Evolutionary conservation across 139 green algal genomes (phyloP).

Genomic region (Desmodesmus armatus): DNA sequence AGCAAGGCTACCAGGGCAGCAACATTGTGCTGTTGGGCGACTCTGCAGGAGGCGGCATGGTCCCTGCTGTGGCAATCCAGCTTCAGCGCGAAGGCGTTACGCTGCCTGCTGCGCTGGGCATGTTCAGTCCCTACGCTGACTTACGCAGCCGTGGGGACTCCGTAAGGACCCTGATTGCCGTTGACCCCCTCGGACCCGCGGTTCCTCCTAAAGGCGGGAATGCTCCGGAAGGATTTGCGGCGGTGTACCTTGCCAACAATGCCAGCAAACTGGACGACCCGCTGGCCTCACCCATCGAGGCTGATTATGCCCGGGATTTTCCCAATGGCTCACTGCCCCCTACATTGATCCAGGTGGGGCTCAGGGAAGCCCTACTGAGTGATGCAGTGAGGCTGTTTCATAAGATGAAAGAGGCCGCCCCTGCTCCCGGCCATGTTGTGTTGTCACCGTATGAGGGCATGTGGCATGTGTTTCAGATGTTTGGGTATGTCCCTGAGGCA

Average conservation of each 20-base stretch:
- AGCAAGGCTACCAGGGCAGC: not conserved
- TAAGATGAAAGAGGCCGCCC: not conserved
- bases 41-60: slow-evolving; percentile 26
- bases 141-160: not conserved
- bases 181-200: not conserved
- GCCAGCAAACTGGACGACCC: not conserved
- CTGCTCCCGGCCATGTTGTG: not conserved
- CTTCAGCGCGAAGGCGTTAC: not conserved
- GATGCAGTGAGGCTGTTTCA: slow-evolving; percentile 5
- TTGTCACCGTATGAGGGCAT: slow-evolving; percentile 20
- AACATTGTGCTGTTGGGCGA: slow-evolving; percentile 18
- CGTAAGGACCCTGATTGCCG: not conserved
- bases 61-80: not conserved
- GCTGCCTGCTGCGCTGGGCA: not conserved
- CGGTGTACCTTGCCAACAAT: not conserved
- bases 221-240: not conserved
- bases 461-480: slow-evolving; percentile 37
- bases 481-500: not conserved
- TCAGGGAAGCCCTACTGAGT: slow-evolving; percentile 1
- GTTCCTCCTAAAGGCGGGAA: not conserved
- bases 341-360: slow-evolving; percentile 11
- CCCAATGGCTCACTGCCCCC: not conserved
- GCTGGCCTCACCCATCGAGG: not conserved
- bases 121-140: slow-evolving; percentile 2
- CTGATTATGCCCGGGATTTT: not conserved